A percentile compares a stretch with the other conserved stretches of the same genome.
These are phyloP conservation scores for Aspergillus niger DNA, from an alignment of 2,329 filamentous ascomycete genomes.

Conservation along the genomic window DNA sequence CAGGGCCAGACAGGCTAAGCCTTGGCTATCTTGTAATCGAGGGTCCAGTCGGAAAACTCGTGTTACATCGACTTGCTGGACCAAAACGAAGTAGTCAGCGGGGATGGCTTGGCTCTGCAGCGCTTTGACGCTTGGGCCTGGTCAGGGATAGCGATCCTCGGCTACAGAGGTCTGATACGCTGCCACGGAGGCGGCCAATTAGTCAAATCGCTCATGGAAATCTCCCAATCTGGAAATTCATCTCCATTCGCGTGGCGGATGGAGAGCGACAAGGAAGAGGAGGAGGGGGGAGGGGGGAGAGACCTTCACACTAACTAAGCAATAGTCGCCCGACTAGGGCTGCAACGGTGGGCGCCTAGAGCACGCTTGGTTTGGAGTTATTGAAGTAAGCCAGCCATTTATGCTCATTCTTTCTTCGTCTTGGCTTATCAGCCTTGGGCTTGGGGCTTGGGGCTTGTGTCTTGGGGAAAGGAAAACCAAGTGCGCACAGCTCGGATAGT, in stretches of 20 bases:
- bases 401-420: slow-evolving; percentile 6
- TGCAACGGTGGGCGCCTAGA: slow-evolving; percentile 12
- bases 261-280: not conserved
- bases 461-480: no score
- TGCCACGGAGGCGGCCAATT: not conserved
- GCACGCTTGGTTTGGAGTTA: slow-evolving; percentile 3
- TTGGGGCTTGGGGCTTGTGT: not conserved
- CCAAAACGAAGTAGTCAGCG: slow-evolving; percentile 14
- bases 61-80: slow-evolving; percentile 12
- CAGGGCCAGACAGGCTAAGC: slow-evolving; percentile 18
- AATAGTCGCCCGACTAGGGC: slow-evolving; percentile 7
- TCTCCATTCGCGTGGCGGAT: not conserved
- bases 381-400: slow-evolving; percentile 2
- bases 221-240: not conserved
- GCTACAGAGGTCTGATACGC: not conserved
- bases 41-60: slow-evolving; percentile 18
- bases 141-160: slow-evolving; percentile 19
- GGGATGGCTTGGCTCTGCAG: slow-evolving; percentile 26
- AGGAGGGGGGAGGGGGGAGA: not conserved
- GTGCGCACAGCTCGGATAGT: no score
- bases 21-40: slow-evolving; percentile 22
- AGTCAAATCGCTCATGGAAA: slow-evolving; percentile 1
- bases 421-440: not conserved
- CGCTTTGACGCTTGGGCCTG: slow-evolving; percentile 21
- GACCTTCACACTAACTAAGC: slow-evolving; percentile 1